Percentiles rank a stretch among this genome's conserved stretches.
Conservation (phyloP, 148 eudicot species). For the Pharnaceum exiguum region DNA sequence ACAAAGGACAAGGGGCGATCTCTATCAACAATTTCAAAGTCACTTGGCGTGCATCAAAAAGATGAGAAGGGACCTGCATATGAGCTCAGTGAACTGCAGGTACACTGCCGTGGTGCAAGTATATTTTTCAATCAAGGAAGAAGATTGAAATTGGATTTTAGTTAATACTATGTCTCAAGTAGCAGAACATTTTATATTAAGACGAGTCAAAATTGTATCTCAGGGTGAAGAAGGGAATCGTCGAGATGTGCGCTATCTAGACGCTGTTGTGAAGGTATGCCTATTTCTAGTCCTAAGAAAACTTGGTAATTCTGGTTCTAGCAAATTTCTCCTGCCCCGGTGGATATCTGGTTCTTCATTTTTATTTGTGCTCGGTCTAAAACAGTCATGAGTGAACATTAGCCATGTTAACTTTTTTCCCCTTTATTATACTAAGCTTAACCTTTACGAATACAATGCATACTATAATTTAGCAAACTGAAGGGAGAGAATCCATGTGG, state of each 20-base stretch:
- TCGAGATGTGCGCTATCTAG: constrained; percentile 67
- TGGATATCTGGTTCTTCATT: too few species aligned
- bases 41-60: constrained; percentile 46
- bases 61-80: constrained; percentile 41
- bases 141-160: too few species aligned
- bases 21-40: constrained; percentile 39
- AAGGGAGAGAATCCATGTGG: too few species aligned
- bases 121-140: too few species aligned
- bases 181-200: not conserved
- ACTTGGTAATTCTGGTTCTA: not conserved
- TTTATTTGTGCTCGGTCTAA: too few species aligned
- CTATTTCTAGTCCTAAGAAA: not conserved
- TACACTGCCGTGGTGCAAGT: constrained; percentile 9
- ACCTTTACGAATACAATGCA: too few species aligned
- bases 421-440: too few species aligned
- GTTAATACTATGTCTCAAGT: too few species aligned
- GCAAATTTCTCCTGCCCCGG: too few species aligned
- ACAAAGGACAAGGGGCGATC: constrained; percentile 37
- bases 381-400: too few species aligned
- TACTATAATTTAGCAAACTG: too few species aligned
- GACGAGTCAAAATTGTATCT: constrained; percentile 8
- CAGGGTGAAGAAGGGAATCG: constrained; percentile 74
- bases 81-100: constrained; percentile 73
- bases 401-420: too few species aligned
- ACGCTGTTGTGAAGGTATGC: constrained; percentile 93